Evolutionary conservation across 495 filamentous ascomycete genomes (phyloP).

Genomic region (Poronia punctata): DNA sequence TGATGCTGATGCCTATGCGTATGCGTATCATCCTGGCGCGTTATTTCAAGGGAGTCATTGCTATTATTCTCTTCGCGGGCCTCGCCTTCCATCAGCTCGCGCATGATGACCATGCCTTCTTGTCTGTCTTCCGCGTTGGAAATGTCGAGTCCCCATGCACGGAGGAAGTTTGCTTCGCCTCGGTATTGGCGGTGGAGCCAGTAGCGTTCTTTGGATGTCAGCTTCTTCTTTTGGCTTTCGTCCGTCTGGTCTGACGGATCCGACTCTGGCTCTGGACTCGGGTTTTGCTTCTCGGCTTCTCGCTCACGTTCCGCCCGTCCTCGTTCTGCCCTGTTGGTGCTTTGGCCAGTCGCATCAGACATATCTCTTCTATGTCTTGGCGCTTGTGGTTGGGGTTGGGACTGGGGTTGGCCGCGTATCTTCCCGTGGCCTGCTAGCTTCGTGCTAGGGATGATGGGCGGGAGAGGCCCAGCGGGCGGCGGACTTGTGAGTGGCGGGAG

Average conservation of each 20-base stretch:
- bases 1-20: too few species aligned
- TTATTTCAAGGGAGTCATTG: too few species aligned
- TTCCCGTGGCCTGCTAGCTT: constrained; percentile 1
- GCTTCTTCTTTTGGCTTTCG: not conserved
- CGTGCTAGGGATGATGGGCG: constrained; percentile 1
- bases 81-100: constrained; percentile 31
- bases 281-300: not conserved
- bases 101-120: constrained; percentile 29
- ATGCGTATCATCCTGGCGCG: not conserved
- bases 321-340: not conserved
- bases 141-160: constrained; percentile 36
- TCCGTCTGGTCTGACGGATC: too few species aligned
- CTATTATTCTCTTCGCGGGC: constrained; percentile 1
- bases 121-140: constrained; percentile 20
- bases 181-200: constrained; percentile 39
- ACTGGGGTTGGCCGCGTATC: constrained; percentile 1
- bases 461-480: constrained; percentile 5
- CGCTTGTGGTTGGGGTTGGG: too few species aligned
- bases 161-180: constrained; percentile 32
- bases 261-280: not conserved
- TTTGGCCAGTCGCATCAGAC: not conserved
- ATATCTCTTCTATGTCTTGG: constrained; percentile 1
- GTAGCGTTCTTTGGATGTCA: constrained; percentile 23
- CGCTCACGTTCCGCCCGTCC: not conserved
- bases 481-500: constrained; percentile 4